phyloP scores from a whole-genome alignment of 768 basidiomycete genomes.

The Mycena chlorophos region DNA sequence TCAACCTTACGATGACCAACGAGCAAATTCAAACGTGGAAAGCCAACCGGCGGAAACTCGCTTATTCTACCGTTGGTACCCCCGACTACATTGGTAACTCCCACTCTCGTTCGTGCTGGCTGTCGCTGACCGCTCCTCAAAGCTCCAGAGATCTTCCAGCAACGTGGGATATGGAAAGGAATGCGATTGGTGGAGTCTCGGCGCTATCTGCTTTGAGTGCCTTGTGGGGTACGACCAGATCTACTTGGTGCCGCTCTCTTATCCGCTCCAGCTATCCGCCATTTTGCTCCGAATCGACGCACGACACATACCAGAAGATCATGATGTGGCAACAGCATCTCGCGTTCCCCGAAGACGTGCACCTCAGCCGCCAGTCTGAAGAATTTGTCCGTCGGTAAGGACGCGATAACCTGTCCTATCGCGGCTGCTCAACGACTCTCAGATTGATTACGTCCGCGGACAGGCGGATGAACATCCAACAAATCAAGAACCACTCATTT shows the following conservation, averaged over 20 bases:
- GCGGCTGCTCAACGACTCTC: background rate
- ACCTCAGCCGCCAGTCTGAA: conserved; percentile 88
- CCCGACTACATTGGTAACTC: conserved; percentile 97
- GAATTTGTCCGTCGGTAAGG: conserved; percentile 80
- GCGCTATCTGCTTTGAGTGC: conserved; percentile 98
- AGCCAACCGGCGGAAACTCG: conserved; percentile 93
- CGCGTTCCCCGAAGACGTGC: conserved; percentile 90
- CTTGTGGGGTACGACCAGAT: conserved; percentile 96
- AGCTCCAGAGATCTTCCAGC: background rate
- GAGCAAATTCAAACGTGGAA: conserved; percentile 98
- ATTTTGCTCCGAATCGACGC: conserved; percentile 86
- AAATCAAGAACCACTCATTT: conserved; percentile 90
- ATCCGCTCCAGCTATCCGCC: conserved; percentile 58
- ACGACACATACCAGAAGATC: conserved; percentile 98
- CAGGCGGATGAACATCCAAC: conserved; percentile 73
- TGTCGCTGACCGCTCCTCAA: background rate
- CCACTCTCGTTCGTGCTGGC: too few relatives aligned
- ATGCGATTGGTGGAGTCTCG: conserved; percentile 99
- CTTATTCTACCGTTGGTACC: conserved; percentile 97
- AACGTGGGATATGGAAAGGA: conserved; percentile 89
- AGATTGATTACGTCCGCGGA: conserved; percentile 87
- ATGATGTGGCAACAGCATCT: conserved; percentile 90
- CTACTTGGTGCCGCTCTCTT: conserved; percentile 48
- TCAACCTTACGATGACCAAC: conserved; percentile 92
- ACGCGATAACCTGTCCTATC: background rate